These are phyloP conservation scores for Saccharomycopsis malanga DNA, from an alignment of 805 yeast genomes.

Conservation along the genomic window DNA sequence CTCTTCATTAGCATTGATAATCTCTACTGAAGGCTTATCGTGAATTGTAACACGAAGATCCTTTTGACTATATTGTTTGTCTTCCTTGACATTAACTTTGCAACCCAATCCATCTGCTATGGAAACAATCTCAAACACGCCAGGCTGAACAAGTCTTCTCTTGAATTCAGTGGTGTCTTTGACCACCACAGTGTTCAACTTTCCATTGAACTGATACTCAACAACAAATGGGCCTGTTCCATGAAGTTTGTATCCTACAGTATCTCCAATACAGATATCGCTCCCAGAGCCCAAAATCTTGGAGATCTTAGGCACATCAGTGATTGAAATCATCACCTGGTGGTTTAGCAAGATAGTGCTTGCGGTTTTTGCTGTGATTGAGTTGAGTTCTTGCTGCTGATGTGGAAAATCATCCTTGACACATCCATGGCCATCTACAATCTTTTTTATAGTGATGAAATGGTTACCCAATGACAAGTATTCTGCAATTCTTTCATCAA, in stretches of 20 bases:
- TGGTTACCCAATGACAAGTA: slow-evolving; percentile 66
- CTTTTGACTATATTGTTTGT: too few species aligned
- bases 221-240: slow-evolving; percentile 80
- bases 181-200: slow-evolving; percentile 48
- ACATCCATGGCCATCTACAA: slow-evolving; percentile 71
- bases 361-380: slow-evolving; percentile 13
- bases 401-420: slow-evolving; percentile 36
- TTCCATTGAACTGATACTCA: slow-evolving; percentile 64
- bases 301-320: slow-evolving; percentile 68
- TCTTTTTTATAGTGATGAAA: slow-evolving; percentile 45
- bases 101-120: slow-evolving; percentile 54
- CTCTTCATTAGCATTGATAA: slow-evolving; percentile 58
- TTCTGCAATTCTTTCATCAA: slow-evolving; percentile 38
- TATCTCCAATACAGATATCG: slow-evolving; percentile 89
- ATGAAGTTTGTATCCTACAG: slow-evolving; percentile 62
- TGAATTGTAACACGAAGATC: slow-evolving; percentile 38
- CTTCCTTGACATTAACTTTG: slow-evolving; percentile 25
- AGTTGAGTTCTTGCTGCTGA: slow-evolving; percentile 23
- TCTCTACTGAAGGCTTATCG: slow-evolving; percentile 71
- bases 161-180: slow-evolving; percentile 39
- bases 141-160: slow-evolving; percentile 77
- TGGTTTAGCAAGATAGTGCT: slow-evolving; percentile 24
- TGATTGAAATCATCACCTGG: slow-evolving; percentile 49
- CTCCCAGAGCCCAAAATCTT: slow-evolving; percentile 33
- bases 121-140: slow-evolving; percentile 59